Evolutionary conservation across 495 filamentous ascomycete genomes (phyloP), one percentile per base, ranked within the genome.

Genomic region (Barbatosphaeria neglecta): DNA sequence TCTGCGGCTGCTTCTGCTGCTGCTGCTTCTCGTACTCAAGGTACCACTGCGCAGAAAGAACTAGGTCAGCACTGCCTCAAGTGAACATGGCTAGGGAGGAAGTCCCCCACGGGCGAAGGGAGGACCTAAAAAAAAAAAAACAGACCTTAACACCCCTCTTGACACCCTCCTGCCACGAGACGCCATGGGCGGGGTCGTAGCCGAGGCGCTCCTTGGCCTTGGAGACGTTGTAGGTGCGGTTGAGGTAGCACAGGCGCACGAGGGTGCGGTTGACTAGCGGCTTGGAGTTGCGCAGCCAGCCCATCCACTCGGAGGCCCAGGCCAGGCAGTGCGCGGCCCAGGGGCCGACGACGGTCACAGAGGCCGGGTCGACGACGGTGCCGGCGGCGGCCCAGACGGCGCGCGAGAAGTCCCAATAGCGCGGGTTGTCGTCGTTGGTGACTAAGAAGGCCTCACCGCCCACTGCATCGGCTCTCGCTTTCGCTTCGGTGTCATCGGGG

Each of bases 401-500:
- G 35, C 78, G 76, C 4, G 76, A 69, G 52, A 84, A 79, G 55
- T 88, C 84, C 82, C 82, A 88, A 68, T 87, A 87, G 53, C 83
- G 84, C 17, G 84, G 64, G 0, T 83, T 83, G 22, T 73, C 65
- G 48, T 79, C 83, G 51, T 87, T 86, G 45, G 84, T 88, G 58
- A 88, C 77, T 64, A 86, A 77, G 69, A 87, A 88, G 9, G 83
- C 77, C 60, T 87, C 81, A 22, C 84, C 84, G 53, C 85, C 84
- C 6, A 85, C 38, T 4, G 35, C 35, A 13, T 4, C 35, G 13
- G 17, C 78, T 28, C 61, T 67, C 33, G 63, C 57, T 31, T 70
- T 59, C 37, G 67, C 64, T 22, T 58, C 17, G 17, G 38, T 58
- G 37, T 1, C 2, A 9, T 10, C 78, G 33, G 61, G 67, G 35